These are phyloP conservation scores for Oenanthe sinensis DNA, from an alignment of 129 eudicot species.

Conservation along the genomic window DNA sequence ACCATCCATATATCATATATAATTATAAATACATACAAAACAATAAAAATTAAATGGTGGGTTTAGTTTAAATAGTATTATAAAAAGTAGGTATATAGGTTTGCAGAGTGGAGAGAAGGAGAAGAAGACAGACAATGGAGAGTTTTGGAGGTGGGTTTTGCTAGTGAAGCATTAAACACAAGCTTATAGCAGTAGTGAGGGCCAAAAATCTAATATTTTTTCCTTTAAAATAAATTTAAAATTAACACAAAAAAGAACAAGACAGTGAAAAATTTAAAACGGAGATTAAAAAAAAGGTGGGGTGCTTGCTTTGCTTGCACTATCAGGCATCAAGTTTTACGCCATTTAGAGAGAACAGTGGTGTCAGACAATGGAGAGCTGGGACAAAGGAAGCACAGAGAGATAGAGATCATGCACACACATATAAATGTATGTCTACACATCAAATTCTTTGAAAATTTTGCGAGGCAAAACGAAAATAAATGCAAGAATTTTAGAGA, in stretches of 20 bases:
- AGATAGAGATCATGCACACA: background rate
- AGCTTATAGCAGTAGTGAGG: slow-evolving; percentile 49
- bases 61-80: slow-evolving; percentile 6
- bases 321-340: slow-evolving; percentile 79
- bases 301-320: slow-evolving; percentile 80
- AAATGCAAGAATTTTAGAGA: background rate
- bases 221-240: background rate
- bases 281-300: slow-evolving; percentile 13
- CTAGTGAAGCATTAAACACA: slow-evolving; percentile 40
- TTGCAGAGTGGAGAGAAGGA: slow-evolving; percentile 12
- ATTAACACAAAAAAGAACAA: slow-evolving; percentile 12
- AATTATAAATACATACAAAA: slow-evolving; percentile 9
- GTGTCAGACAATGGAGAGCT: slow-evolving; percentile 40
- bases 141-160: slow-evolving; percentile 46
- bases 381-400: slow-evolving; percentile 10
- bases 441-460: background rate
- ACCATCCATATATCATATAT: background rate
- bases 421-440: background rate
- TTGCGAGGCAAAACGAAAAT: background rate
- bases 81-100: background rate
- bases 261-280: slow-evolving; percentile 12
- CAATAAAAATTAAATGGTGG: background rate
- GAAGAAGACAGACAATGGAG: slow-evolving; percentile 19
- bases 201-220: background rate
- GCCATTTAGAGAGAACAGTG: slow-evolving; percentile 31